phyloP scores from a whole-genome alignment of 2,329 filamentous ascomycete species.

The Aspergillus caelatus region DNA sequence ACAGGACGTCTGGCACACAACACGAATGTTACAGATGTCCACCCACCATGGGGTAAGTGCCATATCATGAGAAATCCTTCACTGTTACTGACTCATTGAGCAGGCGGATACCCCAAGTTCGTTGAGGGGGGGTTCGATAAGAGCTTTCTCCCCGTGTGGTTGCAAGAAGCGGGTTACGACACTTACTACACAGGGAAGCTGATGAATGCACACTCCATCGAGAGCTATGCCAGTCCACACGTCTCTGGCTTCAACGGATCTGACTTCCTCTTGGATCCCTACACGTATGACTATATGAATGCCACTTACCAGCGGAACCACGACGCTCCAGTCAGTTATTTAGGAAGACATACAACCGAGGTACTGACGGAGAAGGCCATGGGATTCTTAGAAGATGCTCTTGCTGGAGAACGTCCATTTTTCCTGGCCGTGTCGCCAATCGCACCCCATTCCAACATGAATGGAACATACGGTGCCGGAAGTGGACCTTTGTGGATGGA shows the following conservation, averaged over 20 bases:
- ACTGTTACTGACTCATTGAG: background rate
- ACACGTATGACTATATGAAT: slow-evolving; percentile 70
- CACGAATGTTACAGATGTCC: slow-evolving; percentile 67
- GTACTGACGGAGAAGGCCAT: slow-evolving; percentile 62
- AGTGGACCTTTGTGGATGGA: slow-evolving; percentile 37
- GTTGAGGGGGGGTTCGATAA: slow-evolving; percentile 54
- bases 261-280: slow-evolving; percentile 49
- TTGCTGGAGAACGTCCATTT: slow-evolving; percentile 60
- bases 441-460: slow-evolving; percentile 65
- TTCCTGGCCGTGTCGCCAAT: slow-evolving; percentile 69
- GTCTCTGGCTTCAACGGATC: slow-evolving; percentile 43
- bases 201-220: slow-evolving; percentile 54
- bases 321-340: slow-evolving; percentile 57
- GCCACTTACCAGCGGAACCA: slow-evolving; percentile 64
- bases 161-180: slow-evolving; percentile 55
- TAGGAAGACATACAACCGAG: slow-evolving; percentile 61
- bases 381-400: slow-evolving; percentile 64
- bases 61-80: background rate
- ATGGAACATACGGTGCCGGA: slow-evolving; percentile 25
- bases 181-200: slow-evolving; percentile 60
- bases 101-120: slow-evolving; percentile 54
- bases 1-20: slow-evolving; percentile 70
- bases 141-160: slow-evolving; percentile 55
- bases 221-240: slow-evolving; percentile 50
- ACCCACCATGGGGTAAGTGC: slow-evolving; percentile 54